Evolutionary conservation across 164 flowering plant species (phyloP), one percentile per base, ranked within the genome.

Genomic region (Berberis thunbergii): DNA sequence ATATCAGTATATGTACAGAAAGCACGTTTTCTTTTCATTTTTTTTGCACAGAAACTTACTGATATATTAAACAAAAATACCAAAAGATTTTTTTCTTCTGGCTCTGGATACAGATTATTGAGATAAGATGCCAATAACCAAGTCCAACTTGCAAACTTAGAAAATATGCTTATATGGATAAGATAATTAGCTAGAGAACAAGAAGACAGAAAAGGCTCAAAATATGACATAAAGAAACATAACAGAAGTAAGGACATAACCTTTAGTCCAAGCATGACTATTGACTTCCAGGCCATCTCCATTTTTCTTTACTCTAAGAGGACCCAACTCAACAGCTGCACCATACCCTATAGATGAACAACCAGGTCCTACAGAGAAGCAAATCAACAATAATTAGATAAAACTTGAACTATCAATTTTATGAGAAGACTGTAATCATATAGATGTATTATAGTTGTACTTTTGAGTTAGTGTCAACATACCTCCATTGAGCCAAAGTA

Each of bases 401-500:
- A 7, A 2, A 66, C 6, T 53, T 4, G 39, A 43, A 11, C 41
- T 9, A 26, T 26, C 26, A 43, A 26, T 26, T 26, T 26, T 4
- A 44, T 8, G 45, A 2, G 42, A 60, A 44, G 13, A 7, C 53
- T 6, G 6, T 40, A 9, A 41, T 50, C 40, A 45, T 5, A 60
- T 1, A 41, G 11, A 48, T 2, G 44, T 57, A 26, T 12, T 12
- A 43, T 10, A 41, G 2, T 4, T 10, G 45, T 8, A 4, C 8
- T 12, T 3, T 39, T 9, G n/a, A 52, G 54, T 52, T 4, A 4
- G 26, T 26, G 26, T 7, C 26, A n/a, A 56, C 42, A 41, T 61
- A 86, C 88, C 93, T 76, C 94, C 94, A 78, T 83, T 87, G 13
- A 87, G 83, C 90, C 90, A 87, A 45, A 85, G 84, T 43, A 87